Conservation (phyloP, 257 asterid genomes). For the Scutellaria barbata region DNA sequence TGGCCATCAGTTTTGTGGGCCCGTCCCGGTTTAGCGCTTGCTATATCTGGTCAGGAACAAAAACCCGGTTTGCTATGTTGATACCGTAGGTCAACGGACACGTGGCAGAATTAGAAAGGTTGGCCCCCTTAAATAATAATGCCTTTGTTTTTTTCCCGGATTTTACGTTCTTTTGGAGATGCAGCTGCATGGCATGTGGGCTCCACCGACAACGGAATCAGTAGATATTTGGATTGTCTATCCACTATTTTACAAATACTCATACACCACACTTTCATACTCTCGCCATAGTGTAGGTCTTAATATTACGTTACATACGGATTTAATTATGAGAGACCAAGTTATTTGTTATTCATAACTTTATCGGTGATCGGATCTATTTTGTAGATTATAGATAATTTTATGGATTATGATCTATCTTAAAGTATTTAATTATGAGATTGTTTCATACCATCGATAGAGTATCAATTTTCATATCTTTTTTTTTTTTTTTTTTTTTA, state of each 20-base stretch:
- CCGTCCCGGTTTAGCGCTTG: neutral
- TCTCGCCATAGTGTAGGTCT: too few relatives aligned
- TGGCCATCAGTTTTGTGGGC: neutral
- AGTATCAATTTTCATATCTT: too few relatives aligned
- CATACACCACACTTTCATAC: too few relatives aligned
- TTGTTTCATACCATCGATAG: too few relatives aligned
- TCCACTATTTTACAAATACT: neutral
- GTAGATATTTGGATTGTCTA: constrained; percentile 23
- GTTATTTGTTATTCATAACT: too few relatives aligned
- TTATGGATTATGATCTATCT: too few relatives aligned
- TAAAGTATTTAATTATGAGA: too few relatives aligned
- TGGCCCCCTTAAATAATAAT: neutral
- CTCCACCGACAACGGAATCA: constrained; percentile 29
- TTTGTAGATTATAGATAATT: too few relatives aligned
- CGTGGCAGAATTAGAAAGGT: neutral
- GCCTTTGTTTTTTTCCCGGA: constrained; percentile 5
- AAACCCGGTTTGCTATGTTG: constrained; percentile 8
- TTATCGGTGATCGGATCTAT: too few relatives aligned
- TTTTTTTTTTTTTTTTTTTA: too few relatives aligned
- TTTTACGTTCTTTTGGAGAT: constrained; percentile 16
- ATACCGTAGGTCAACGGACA: constrained; percentile 14
- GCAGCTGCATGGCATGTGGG: constrained; percentile 35
- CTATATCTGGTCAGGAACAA: neutral
- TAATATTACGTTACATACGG: too few relatives aligned
- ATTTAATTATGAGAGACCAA: too few relatives aligned